Base-by-base conservation (phyloP, 1,284 basidiomycete genomes). In the Coniferiporia sulphurascens region DNA sequence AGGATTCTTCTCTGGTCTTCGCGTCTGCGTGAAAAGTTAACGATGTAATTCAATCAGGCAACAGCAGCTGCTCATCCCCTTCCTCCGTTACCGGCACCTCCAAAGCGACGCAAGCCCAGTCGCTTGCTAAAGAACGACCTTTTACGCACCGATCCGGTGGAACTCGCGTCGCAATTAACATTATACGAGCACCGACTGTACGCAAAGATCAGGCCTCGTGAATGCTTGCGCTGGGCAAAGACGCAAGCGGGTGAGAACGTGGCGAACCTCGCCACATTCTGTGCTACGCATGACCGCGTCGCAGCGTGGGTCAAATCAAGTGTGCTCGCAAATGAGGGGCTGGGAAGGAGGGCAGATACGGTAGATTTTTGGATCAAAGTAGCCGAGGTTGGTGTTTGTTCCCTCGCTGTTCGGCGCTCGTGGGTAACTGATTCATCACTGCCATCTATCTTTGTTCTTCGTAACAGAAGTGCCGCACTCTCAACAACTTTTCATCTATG, bases 291-390 rank as follows among this genome's bases (percentile, higher is more conserved):
- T 66, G 84, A 87, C 65, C 80, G 80, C 64, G 70, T 91, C 32
- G 78, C 77, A 21, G 70, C 74, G 17, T 89, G 86, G 86, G 86
- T 89, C 17, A 86, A 85, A 67, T 71, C 70, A 35, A 85, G 80
- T 65, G 77, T 88, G 38, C 69, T 90, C 38, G 76, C 70, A 55
- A 73, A 76, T 55, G 80, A 84, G 9, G 72, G 71, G 1, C 69
- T 84, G 55, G 74, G 74, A 12, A 81, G 77, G 66, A 75, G 86
- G 48, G 79, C 83, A 4, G 78, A 83, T 55, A 79, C 77, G n/a
- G 73, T 89, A 38, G 84, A 87, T 60, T 80, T 84, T 67, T 90
- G 87, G 87, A 84, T 90, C 63, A 86, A 82, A 65, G 83, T 89
- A 36, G 85, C 87, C 9, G 86, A 90, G 80, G 88, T 88, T 62